Conservation (phyloP, 305 asterid genomes). For the Solanum hybrid region DNA sequence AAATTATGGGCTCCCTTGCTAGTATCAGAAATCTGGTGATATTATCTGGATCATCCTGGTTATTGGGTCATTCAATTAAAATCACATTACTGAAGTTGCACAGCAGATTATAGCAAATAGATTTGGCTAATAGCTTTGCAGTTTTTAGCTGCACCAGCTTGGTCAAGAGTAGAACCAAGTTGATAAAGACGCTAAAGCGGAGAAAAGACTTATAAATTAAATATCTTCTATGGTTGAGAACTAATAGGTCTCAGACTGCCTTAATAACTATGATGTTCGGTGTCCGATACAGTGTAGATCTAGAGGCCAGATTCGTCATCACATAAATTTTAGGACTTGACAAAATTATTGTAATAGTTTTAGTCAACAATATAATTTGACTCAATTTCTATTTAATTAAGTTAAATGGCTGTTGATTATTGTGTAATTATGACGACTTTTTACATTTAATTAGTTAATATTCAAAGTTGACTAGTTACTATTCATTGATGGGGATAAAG, state of each 20-base stretch:
- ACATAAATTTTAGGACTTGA: neutral
- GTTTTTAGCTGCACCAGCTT: neutral
- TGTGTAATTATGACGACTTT: neutral
- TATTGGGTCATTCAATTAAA: constrained; percentile 11
- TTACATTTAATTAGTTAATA: neutral
- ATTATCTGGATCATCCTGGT: constrained; percentile 62
- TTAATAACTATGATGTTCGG: neutral
- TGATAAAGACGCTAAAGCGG: neutral
- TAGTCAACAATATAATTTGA: neutral
- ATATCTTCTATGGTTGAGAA: neutral
- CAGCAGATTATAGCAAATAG: neutral
- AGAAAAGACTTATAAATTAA: neutral
- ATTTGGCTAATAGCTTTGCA: neutral
- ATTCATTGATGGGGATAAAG: neutral
- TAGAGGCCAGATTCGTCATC: neutral
- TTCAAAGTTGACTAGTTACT: neutral
- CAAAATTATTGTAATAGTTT: neutral
- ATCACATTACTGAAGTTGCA: constrained; percentile 6
- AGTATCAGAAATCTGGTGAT: constrained; percentile 72
- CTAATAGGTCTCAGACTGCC: neutral
- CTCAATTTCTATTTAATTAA: neutral
- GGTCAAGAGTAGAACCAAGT: neutral
- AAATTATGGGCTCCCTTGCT: constrained; percentile 80
- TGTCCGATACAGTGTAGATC: neutral
- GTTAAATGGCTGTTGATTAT: neutral